Evolutionary conservation across 441 rosid species (phyloP).

Genomic region (Syzygium malaccense): DNA sequence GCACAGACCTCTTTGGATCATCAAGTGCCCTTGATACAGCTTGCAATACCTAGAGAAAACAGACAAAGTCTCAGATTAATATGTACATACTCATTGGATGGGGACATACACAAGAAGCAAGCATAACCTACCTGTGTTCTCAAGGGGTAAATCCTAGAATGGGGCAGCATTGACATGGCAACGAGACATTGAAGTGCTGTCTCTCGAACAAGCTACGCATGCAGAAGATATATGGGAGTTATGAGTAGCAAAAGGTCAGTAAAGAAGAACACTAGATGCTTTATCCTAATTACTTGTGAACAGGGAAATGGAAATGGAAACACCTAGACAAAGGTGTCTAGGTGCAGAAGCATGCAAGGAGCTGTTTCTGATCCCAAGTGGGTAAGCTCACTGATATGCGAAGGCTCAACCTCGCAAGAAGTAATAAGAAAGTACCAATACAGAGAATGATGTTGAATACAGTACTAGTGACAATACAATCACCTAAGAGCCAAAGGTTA

Average conservation of each 20-base stretch:
- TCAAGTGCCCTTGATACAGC: slow-evolving; percentile 57
- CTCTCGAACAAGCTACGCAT: slow-evolving; percentile 67
- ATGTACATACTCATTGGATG: not conserved
- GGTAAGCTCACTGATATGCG: not conserved
- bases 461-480: not conserved
- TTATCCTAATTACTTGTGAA: not conserved
- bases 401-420: not conserved
- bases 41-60: slow-evolving; percentile 45
- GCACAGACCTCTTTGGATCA: slow-evolving; percentile 82
- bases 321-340: not conserved
- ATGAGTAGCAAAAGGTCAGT: not conserved
- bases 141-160: slow-evolving; percentile 62
- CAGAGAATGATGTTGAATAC: not conserved
- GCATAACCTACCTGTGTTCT: slow-evolving; percentile 42
- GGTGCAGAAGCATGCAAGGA: not conserved
- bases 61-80: not conserved
- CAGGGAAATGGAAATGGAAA: not conserved
- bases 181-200: slow-evolving; percentile 79
- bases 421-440: not conserved
- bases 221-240: not conserved
- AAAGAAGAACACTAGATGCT: not conserved
- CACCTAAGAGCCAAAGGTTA: not conserved
- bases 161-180: slow-evolving; percentile 66
- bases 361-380: not conserved
- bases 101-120: not conserved